Base-by-base conservation (phyloP, 768 basidiomycete genomes). In the Pisolithus orientalis region DNA sequence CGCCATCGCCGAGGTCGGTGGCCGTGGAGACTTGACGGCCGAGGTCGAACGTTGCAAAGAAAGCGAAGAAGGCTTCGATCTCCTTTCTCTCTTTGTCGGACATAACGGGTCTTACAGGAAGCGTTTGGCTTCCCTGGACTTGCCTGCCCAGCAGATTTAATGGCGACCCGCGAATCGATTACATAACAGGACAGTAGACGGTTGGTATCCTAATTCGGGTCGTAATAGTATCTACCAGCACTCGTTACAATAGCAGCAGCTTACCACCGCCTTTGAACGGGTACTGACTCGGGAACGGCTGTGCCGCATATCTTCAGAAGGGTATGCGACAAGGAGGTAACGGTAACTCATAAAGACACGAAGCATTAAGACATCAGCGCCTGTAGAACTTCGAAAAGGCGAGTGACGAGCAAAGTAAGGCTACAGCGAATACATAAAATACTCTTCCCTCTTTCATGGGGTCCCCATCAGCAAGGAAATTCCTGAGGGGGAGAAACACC, bases 401-500 rank as follows among this genome's bases (percentile, higher is more conserved):
- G 39, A 16, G 37, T 2, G 61, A 47, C 4, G 64, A 59, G 39
- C 57, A 58, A 16, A 68, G 51, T 46, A 94, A 71, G 11, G 85
- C 60, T 0, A 61, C 74, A 2, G 82, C 85, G 62, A 95, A 97
- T 4, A 94, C 70, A 60, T 86, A 94, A 65, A 97, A 97, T 2
- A 97, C 83, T 44, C 87, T 78, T n/a, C 93, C 93, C 60, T 90
- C 86, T 57, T 88, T 86, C 60, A 60, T 59, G 1, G 72, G 65
- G 42, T 76, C 73, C 1, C 80, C 83, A 2, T 76, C 76, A 8
- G 90, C 77, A 42, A 98, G 76, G 17, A 79, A 58, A 67, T 90
- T 83, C 50, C 91, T 83, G 38, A 96, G 68, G 0, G 92, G 94
- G 21, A 97, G 74, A 70, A 98, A 98, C 24, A 80, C 65, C 4